Base-by-base conservation (phyloP, 352 stramenopile genomes). In the Globisporangium acanthophoron region DNA sequence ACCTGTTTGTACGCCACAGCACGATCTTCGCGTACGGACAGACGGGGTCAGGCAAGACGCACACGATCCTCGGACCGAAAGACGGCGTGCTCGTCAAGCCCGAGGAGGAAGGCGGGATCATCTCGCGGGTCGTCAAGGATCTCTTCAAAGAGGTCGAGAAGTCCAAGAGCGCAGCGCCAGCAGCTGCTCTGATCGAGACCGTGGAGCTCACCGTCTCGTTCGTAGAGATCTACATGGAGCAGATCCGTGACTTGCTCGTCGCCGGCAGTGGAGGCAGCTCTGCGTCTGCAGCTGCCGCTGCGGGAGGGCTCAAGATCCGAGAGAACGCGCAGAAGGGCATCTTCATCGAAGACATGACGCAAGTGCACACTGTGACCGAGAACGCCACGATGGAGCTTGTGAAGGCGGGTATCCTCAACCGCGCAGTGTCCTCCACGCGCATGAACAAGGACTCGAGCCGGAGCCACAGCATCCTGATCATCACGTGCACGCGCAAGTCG, bases 361-460 rank as follows among this genome's bases (percentile, higher is more conserved):
- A 83, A 15, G 64, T 87, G 24, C 50, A 40, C 4, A 78, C 61
- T 39, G 60, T 61, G 20, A 76, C 58, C 1, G 73, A 82, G 49
- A 59, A 61, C 7, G 57, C 66, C 24, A 90, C 87, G 70, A 74
- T 89, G 54, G 74, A 90, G 29, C 65, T 89, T 31, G 73, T 90
- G 5, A 76, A 83, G 52, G 70, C 63, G 2, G 78, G 82, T 8
- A 86, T 69, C 7, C 69, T 85, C 33, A 87, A 87, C 57, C 78
- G 82, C 13, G 76, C 78, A 0, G 78, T 90, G 35, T 70, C 74
- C 0, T 87, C 77, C 1, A 98, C 88, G 12, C 68, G 85, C 16
- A 97, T 98, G 88, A 98, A 98, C 64, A 91, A 96, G 62, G 77
- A 89, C 54, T 89, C 78, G 56, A 90, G 82, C 69, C 76, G 78